Base-by-base conservation (phyloP, 2,329 filamentous ascomycete genomes). In the Nemania serpens region DNA sequence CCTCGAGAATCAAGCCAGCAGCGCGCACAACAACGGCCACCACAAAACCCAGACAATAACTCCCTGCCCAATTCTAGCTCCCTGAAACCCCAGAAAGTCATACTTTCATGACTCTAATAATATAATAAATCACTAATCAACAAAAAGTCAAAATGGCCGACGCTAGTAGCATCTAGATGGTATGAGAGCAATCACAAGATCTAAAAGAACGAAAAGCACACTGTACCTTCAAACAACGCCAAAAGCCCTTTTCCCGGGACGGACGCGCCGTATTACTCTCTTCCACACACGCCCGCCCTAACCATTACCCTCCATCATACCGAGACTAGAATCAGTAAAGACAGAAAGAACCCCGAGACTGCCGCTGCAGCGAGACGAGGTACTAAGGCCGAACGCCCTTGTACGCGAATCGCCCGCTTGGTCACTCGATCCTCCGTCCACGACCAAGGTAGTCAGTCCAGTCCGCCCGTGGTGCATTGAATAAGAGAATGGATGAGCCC, bases 401-500 rank as follows among this genome's bases (percentile, higher is more conserved):
- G 37, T 36, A 52, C 53, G 54, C 54, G 57, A 63, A 33, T 54
- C 42, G 34, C 22, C 42, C 25, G 17, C 37, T 43, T 49, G 34
- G 43, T 43, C 49, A 13, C n/a, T 36, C 17, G 36, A 29, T 17
- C 43, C 36, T 33, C 34, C 37, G 15, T 29, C 34, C 52, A 62
- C 55, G 25, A 29, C 7, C 25, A 29, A 29, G 25, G 25, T 7
- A 29, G 25, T 29, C 25, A 3, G 25, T 7, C 25, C 63, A n/a
- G n/a, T n/a, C n/a, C n/a, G n/a, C n/a, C n/a, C n/a, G n/a, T n/a
- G n/a, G 64, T 57, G 37, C 29, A 22, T 42, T 20, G 36, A 15
- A 42, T 62, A 60, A 69, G 68, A 76, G 73, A 66, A 86, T 87
- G 84, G 83, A 86, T 74, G 83, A 85, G 58, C 79, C 57, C 17